Conservation (phyloP, 305 asterid species). For the Coffea humblotiana region DNA sequence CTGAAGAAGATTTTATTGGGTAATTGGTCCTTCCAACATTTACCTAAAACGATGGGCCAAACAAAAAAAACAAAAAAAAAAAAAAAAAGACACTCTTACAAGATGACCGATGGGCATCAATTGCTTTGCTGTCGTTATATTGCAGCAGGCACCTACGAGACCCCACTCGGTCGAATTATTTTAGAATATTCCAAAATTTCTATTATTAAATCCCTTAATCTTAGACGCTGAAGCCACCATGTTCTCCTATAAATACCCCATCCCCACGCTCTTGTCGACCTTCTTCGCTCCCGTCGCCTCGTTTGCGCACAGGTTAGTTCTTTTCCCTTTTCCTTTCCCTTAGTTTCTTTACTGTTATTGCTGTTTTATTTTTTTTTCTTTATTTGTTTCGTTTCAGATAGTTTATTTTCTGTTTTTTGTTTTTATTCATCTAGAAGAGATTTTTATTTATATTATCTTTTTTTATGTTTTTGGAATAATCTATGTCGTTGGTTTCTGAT, state of each 20-base stretch:
- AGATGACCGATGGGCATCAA: no score
- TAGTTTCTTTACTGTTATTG: not conserved
- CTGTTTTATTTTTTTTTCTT: not conserved
- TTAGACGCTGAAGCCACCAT: not conserved
- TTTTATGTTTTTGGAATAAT: not conserved
- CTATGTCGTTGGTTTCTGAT: no score
- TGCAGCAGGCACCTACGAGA: not conserved
- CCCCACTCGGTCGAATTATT: not conserved
- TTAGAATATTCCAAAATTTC: slow-evolving; percentile 13
- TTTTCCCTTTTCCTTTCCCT: not conserved
- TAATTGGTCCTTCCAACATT: no score
- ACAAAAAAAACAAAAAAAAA: no score
- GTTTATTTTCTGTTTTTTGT: not conserved
- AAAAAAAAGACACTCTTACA: no score
- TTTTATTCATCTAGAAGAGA: not conserved
- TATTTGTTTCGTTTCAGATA: no score
- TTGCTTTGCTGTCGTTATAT: no score
- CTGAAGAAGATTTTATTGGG: no score
- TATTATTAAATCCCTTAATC: not conserved
- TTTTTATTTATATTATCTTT: not conserved
- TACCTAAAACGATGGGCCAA: no score
- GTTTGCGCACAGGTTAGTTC: slow-evolving; percentile 14
- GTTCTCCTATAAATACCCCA: slow-evolving; percentile 40
- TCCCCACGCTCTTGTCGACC: accelerated
- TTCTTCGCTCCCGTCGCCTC: slow-evolving; percentile 20